Base-by-base conservation (phyloP, 2,329 filamentous ascomycete species). In the Pyrenophora graminea region DNA sequence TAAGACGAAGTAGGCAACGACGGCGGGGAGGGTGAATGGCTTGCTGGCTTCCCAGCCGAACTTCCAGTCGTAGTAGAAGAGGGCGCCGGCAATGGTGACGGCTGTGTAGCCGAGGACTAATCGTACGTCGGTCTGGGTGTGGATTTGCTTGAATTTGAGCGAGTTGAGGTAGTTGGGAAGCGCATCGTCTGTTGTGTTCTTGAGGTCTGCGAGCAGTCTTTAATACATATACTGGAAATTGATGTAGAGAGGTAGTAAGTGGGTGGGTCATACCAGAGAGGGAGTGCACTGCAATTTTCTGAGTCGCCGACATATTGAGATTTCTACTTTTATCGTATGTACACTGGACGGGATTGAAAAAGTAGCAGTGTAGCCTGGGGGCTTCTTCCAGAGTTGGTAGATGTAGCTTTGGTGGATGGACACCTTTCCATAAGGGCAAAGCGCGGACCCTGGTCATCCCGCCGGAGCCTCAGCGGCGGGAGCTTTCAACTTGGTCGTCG, bases 141-240 rank as follows among this genome's bases (percentile, higher is more conserved):
- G 88, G 58, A 89, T 86, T 76, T 96, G 91, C 57, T 79, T 83
- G 80, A 97, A 97, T 61, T 82, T 86, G 72, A 97, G 85, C 27
- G 86, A 89, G 76, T 90, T 93, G 58, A 99, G 86, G 79, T 97
- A 97, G 77, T 94, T 91, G 52, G 89, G 86, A 53, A 99, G 87
- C 50, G 92, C 91, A 77, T 99, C 94, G 78, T 99, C 94, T 61
- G 90, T 91, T 33, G 92, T 95, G 78, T 94, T 96, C 77, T 97
- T 97, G 59, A 99, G 87, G 73, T 97, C 94, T 96, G 50, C 12
- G 31, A 23, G 19, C n/a, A 18, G 12, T 21, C 49, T 51, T 67
- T 46, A 65, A 55, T 43, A 46, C 50, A 39, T 32, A 37, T 34
- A 37, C 21, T 38, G 23, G 23, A 31, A 45, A 30, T 32, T 25